Evolutionary conservation across 805 yeast species (phyloP).

Genomic region (Pichia nakasei): DNA sequence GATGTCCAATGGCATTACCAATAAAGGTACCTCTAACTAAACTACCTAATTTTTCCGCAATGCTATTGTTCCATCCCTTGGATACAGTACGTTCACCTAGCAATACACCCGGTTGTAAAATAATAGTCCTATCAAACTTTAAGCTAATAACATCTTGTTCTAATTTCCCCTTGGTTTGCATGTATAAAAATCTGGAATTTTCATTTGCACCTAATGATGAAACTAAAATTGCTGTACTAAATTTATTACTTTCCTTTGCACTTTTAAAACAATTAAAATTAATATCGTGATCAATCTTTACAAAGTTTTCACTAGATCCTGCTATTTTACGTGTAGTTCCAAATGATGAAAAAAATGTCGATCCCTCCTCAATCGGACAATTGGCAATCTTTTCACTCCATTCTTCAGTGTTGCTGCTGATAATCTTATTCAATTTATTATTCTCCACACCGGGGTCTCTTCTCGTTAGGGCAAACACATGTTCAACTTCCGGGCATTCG

Average conservation of each 20-base stretch:
- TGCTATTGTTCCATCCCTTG: constrained; percentile 31
- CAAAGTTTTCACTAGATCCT: constrained; percentile 64
- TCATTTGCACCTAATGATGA: constrained; percentile 58
- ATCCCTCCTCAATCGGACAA: constrained; percentile 26
- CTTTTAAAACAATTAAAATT: constrained; percentile 61
- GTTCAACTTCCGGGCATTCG: constrained; percentile 27
- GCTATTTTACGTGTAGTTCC: constrained; percentile 72
- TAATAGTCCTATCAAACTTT: constrained; percentile 61
- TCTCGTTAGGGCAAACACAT: constrained; percentile 45
- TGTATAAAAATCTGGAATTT: constrained; percentile 50
- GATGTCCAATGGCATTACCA: constrained; percentile 28
- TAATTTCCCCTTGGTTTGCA: constrained; percentile 63
- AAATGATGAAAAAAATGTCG: constrained; percentile 51
- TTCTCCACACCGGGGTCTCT: constrained; percentile 24
- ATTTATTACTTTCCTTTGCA: constrained; percentile 58
- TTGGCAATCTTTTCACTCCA: constrained; percentile 37
- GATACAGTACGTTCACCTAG: constrained; percentile 49
- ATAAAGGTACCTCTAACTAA: constrained; percentile 27
- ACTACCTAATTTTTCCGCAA: constrained; percentile 27
- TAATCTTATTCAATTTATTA: constrained; percentile 26
- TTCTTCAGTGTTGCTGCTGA: constrained; percentile 36
- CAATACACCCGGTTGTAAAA: constrained; percentile 69
- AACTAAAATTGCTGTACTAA: constrained; percentile 57
- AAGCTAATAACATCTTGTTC: constrained; percentile 59
- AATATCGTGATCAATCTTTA: constrained; percentile 64